Evolutionary conservation across 2,329 filamentous ascomycete genomes (phyloP), one percentile per base, ranked within the genome.

Genomic region (Sporothrix luriei): DNA sequence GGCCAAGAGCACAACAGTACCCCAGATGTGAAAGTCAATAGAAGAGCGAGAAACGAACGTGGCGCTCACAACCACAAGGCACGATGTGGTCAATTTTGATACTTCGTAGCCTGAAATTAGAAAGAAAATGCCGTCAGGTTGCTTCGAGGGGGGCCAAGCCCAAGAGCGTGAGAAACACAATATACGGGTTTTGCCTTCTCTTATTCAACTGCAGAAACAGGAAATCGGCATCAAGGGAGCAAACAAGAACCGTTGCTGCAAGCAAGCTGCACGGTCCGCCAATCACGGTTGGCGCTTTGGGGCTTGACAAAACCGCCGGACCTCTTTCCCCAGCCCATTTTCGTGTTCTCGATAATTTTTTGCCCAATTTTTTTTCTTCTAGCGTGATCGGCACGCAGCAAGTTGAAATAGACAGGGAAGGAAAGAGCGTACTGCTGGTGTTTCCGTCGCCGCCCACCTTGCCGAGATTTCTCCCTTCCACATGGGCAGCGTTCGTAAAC

Each of bases 391-490:
- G 43, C 43, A 49, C 4, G 46, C 62, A 11, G 48, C 40, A 43
- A 43, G n/a, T 33, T 33, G n/a, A 26, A 13, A 57, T 51, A 57
- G 19, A 38, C 52, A 33, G 54, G 19, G 19, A 51, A 51, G 46
- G 43, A 68, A 16, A 21, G 11, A 48, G 51, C 54, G 48, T 0
- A 29, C 13, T 10, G 1, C 33, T 33, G 33, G 33, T n/a, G 46
- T 9, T 9, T 7, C 54, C 29, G n/a, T 61, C 46, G 57, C 57
- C 21, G 48, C 14, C 59, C 38, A 43, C 33, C 24, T 65, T 55
- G 40, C 65, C 65, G 49, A 67, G 65, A 16, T 67, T 67, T 67
- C 65, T 55, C 65, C 64, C 38, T 21, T 21, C 24, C 33, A 61
- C 3, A n/a, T 19, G 29, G 16, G 11, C 46, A 24, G 33, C 33